Evolutionary conservation across 2,329 filamentous ascomycete species (phyloP), one percentile per base, ranked within the genome.

Genomic region (Gyromitra esculenta): DNA sequence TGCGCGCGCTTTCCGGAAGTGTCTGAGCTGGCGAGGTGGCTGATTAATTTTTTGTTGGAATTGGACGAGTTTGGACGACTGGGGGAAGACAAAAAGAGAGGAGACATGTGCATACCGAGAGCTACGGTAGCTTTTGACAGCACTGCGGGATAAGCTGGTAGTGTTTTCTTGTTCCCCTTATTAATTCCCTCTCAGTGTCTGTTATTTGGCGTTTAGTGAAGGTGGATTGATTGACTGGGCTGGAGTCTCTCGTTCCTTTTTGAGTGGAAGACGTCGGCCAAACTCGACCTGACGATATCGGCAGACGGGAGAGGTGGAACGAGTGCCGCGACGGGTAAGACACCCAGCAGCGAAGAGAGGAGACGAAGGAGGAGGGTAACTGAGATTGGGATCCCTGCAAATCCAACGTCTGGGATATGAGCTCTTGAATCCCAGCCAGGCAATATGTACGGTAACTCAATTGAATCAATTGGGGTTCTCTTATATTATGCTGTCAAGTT

Each of bases 301-400:
- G 37, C 69, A 57, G 69, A 56, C 57, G 37, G 69, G 7, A 54
- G 43, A 50, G 50, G 62, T 52, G 71, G 62, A 68, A 63, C 31
- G 41, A 62, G 52, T 31, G 52, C 62, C 70, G 62, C 15, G 54
- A 37, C 15, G 21, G 31, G 43, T 25, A 43, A 60, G 31, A 37
- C 71, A 69, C 43, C 50, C 48, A 56, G 54, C 31, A 35, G 9
- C 52, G n/a, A 56, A 52, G 54, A 35, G 59, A 72, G 67, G 25
- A 39, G 56, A 50, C 21, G 69, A 25, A 67, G 50, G 56, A 59
- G 65, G 69, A 73, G 74, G 74, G 74, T 76, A 76, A 76, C 74
- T 21, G 37, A 52, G 73, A 37, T 37, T 37, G n/a, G 18, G 13
- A 73, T 56, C 62, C 64, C 56, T 63, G 71, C 41, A 52, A 8